Evolutionary conservation across 192 early-diverging fungal species (phyloP), one percentile per base, ranked within the genome.

Genomic region (Linnemannia hyalina): DNA sequence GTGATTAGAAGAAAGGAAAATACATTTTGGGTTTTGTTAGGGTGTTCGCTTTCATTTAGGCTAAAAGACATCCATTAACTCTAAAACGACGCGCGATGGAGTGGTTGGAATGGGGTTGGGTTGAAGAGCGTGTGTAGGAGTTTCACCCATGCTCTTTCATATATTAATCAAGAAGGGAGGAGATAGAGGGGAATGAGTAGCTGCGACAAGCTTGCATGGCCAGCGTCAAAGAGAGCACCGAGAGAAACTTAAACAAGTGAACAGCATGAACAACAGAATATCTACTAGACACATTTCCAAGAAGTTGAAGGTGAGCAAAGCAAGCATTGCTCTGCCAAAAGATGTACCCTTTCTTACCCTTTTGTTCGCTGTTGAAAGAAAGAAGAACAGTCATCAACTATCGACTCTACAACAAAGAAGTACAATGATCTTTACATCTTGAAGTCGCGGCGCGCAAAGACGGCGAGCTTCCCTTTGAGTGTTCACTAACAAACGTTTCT

Each of bases 41-140:
- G 9, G 8, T 23, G 60, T 3, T 65, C 29, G 10, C 26, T 32
- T 60, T 65, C 60, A 65, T 32, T 65, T 65, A 65, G 60, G 7
- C 55, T 60, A 55, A 60, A 60, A 23, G 55, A 26, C 55, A n/a
- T 9, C 60, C 29, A 65, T 63, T 65, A 65, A 65, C 60, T 63
- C 10, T 65, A 52, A 65, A 65, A 65, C 29, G 26, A 65, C 60
- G n/a, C 23, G 55, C 26, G 29, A 29, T 32, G 9, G 57, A 60
- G 13, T 15, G 26, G 60, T 1, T 6, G 4, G 60, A 15, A 13
- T 26, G 26, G n/a, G n/a, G 60, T 52, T 22, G 49, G 15, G 18
- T 46, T 52, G 49, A 18, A 20, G 49, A 52, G 49, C 49, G 49
- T 20, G n/a, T 57, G 55, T 57, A 57, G 55, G 55, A 57, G 55